Evolutionary conservation across 1,139 yeast genomes (phyloP).

Genomic region (Hemisphaericaspora xylofermentans): DNA sequence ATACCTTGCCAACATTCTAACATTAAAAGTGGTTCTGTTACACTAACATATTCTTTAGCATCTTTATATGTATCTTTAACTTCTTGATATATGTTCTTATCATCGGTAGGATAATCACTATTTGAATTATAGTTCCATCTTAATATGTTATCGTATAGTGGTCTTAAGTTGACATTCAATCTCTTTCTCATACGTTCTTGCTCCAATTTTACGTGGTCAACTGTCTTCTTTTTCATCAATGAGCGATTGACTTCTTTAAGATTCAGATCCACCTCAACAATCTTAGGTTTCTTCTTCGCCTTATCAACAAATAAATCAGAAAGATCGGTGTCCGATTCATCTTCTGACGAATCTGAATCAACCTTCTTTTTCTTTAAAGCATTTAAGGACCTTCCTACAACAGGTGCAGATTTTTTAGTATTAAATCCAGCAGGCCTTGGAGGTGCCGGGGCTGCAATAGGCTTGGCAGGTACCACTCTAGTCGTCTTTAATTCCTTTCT

Average conservation of each 20-base stretch:
- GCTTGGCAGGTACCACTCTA: slow-evolving; percentile 16
- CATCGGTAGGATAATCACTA: slow-evolving; percentile 57
- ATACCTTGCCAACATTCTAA: slow-evolving; percentile 95
- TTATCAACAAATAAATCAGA: slow-evolving; percentile 44
- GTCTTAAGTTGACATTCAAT: slow-evolving; percentile 73
- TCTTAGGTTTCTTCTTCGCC: slow-evolving; percentile 32
- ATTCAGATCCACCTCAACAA: slow-evolving; percentile 38
- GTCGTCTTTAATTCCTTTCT: slow-evolving; percentile 35
- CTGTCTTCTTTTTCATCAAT: slow-evolving; percentile 14
- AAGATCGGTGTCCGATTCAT: slow-evolving; percentile 36
- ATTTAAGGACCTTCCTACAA: slow-evolving; percentile 38
- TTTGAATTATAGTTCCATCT: slow-evolving; percentile 72
- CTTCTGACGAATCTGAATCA: slow-evolving; percentile 37
- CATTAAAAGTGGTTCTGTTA: slow-evolving; percentile 77
- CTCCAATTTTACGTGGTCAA: slow-evolving; percentile 53
- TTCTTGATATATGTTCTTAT: slow-evolving; percentile 35
- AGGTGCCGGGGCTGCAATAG: slow-evolving; percentile 55
- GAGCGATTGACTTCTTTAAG: slow-evolving; percentile 32
- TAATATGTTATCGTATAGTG: slow-evolving; percentile 67
- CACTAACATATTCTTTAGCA: slow-evolving; percentile 61
- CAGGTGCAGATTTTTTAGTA: slow-evolving; percentile 22
- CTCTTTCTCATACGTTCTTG: slow-evolving; percentile 80
- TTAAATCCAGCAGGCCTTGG: slow-evolving; percentile 87
- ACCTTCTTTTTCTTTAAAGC: slow-evolving; percentile 28
- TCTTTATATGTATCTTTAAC: slow-evolving; percentile 49